phyloP scores from a whole-genome alignment of 2,329 filamentous ascomycete genomes.

The Microsporum ferrugineum region DNA sequence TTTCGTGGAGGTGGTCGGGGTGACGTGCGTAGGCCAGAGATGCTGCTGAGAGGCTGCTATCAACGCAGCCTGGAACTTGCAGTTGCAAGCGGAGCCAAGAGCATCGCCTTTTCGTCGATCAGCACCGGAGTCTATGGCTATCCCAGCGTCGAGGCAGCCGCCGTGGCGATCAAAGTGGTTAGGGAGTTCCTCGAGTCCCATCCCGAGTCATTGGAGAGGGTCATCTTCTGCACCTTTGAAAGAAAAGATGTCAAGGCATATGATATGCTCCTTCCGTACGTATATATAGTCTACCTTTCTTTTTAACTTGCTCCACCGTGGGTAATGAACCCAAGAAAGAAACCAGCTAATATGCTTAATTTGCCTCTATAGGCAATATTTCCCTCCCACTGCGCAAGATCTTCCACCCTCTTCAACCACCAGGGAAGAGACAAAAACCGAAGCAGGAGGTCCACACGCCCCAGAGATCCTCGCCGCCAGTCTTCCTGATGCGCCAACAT shows the following conservation, averaged over 20 bases:
- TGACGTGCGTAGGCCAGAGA: constrained; percentile 17
- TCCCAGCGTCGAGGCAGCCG: constrained; percentile 60
- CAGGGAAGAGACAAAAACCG: not conserved
- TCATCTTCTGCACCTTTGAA: constrained; percentile 79
- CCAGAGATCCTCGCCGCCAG: constrained; percentile 28
- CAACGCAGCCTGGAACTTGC: constrained; percentile 60
- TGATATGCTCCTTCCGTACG: constrained; percentile 59
- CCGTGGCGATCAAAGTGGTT: constrained; percentile 55
- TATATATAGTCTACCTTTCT: constrained; percentile 16
- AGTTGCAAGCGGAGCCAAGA: constrained; percentile 52
- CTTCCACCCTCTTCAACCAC: not conserved
- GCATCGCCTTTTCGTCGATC: constrained; percentile 70
- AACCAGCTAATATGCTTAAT: not conserved
- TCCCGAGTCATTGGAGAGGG: constrained; percentile 48
- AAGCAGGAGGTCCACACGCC: constrained; percentile 11
- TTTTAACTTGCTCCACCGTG: not conserved
- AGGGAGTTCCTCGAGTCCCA: constrained; percentile 40
- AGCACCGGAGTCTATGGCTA: constrained; percentile 90
- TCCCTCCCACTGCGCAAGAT: constrained; percentile 34
- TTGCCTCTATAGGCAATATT: constrained; percentile 31
- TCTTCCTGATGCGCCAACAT: constrained; percentile 40
- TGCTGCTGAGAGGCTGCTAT: constrained; percentile 55
- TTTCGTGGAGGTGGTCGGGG: constrained; percentile 24
- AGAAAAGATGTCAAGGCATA: constrained; percentile 68
- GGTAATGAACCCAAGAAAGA: not conserved